phyloP scores from a whole-genome alignment of 305 asterid genomes.

The Solanum hybrid region DNA sequence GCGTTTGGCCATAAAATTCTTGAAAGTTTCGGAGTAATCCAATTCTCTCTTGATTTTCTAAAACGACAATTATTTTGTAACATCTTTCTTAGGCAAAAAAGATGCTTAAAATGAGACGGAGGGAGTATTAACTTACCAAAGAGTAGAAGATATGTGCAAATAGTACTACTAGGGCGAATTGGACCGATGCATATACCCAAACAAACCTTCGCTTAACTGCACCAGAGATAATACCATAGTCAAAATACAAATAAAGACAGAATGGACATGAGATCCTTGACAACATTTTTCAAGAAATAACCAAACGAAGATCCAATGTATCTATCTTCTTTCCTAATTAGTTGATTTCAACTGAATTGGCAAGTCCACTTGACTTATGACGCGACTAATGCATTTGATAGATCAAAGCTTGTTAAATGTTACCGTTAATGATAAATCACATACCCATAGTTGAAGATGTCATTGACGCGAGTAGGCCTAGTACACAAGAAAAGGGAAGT shows the following conservation, averaged over 20 bases:
- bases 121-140: conserved; percentile 38
- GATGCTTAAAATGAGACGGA: neutral
- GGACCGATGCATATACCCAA: conserved; percentile 78
- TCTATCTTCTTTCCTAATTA: neutral
- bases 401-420: neutral
- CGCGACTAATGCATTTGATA: neutral
- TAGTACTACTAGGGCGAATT: conserved; percentile 72
- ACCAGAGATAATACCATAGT: neutral
- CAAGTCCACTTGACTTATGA: neutral
- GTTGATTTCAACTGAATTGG: neutral
- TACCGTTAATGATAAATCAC: conserved; percentile 5
- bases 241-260: neutral
- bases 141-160: conserved; percentile 81
- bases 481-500: conserved; percentile 91
- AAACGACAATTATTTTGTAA: neutral
- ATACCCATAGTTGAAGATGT: conserved; percentile 93
- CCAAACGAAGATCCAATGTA: neutral
- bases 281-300: neutral
- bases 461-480: conserved; percentile 82
- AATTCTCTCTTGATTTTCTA: neutral
- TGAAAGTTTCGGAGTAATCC: neutral
- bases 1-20: neutral
- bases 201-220: conserved; percentile 70
- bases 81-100: neutral
- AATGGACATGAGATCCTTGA: neutral